Evolutionary conservation across 148 eudicot genomes (phyloP).

Genomic region (Rhododendron ferrugineum): DNA sequence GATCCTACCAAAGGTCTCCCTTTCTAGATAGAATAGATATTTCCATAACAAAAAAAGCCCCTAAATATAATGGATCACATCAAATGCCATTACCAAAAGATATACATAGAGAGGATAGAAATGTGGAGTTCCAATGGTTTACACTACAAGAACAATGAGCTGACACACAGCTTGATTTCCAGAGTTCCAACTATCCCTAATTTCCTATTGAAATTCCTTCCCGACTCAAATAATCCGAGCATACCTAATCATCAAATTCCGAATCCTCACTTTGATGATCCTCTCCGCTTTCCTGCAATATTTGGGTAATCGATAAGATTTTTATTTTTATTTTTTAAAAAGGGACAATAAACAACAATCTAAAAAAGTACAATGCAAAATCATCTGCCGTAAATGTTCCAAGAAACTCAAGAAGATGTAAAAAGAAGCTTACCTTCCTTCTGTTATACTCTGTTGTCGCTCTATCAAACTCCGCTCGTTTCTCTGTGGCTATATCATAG

Average conservation of each 20-base stretch:
- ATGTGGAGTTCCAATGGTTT: background rate
- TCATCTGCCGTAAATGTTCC: background rate
- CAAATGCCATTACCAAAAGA: background rate
- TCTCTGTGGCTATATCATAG: slow-evolving; percentile 86
- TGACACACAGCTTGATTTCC: background rate
- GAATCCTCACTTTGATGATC: slow-evolving; percentile 42
- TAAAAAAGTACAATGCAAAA: background rate
- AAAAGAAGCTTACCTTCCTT: slow-evolving; percentile 45
- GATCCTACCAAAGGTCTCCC: too few relatives aligned
- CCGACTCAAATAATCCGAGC: background rate
- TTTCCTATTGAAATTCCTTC: background rate
- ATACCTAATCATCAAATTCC: slow-evolving; percentile 38
- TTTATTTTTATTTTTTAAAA: background rate
- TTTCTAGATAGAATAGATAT: background rate
- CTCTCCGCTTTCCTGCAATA: slow-evolving; percentile 63
- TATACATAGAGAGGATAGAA: slow-evolving; percentile 6
- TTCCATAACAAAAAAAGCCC: background rate
- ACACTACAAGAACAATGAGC: background rate
- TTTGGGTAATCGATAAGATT: background rate
- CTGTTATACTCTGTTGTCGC: slow-evolving; percentile 57
- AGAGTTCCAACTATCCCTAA: background rate
- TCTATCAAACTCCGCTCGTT: slow-evolving; percentile 71
- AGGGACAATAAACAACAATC: too few relatives aligned
- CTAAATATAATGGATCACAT: background rate
- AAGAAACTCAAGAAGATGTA: background rate